These are phyloP conservation scores for Penicillium goetzii DNA, from an alignment of 495 filamentous ascomycete genomes.

Conservation along the genomic window DNA sequence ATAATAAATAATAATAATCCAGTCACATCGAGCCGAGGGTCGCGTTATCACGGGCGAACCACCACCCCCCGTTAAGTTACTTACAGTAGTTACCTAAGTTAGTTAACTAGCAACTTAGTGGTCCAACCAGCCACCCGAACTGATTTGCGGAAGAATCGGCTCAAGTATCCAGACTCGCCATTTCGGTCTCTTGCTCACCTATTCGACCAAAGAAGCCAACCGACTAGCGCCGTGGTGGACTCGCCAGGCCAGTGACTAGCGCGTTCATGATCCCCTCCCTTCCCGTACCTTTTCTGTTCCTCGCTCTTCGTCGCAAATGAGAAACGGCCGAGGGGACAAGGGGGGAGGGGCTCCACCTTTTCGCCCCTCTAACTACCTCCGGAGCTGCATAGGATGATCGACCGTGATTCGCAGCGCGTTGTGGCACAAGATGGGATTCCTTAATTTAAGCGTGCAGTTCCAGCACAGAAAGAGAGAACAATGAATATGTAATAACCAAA, in stretches of 20 bases:
- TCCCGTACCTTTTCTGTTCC: slow-evolving; percentile 16
- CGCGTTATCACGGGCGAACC: neutral
- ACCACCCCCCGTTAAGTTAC: neutral
- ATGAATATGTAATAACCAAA: neutral
- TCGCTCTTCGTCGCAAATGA: neutral
- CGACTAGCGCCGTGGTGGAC: slow-evolving; percentile 13
- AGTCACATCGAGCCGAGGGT: neutral
- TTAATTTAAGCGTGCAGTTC: slow-evolving; percentile 32
- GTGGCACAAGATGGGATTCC: slow-evolving; percentile 26
- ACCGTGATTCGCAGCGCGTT: slow-evolving; percentile 24
- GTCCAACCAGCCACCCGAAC: neutral
- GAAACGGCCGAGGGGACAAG: neutral
- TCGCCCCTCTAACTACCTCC: neutral
- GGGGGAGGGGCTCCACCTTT: slow-evolving; percentile 5
- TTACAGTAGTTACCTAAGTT: neutral
- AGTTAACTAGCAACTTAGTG: neutral
- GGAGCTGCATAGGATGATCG: slow-evolving; percentile 10
- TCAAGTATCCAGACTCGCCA: slow-evolving; percentile 2
- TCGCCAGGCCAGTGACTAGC: slow-evolving; percentile 13
- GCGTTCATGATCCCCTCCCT: slow-evolving; percentile 12
- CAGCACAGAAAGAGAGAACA: neutral
- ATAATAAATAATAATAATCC: neutral
- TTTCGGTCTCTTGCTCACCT: neutral
- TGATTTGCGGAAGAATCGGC: slow-evolving; percentile 20
- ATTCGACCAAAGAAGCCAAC: slow-evolving; percentile 1